phyloP scores from a whole-genome alignment of 495 filamentous ascomycete species.

The Aspergillus ellipticus region DNA sequence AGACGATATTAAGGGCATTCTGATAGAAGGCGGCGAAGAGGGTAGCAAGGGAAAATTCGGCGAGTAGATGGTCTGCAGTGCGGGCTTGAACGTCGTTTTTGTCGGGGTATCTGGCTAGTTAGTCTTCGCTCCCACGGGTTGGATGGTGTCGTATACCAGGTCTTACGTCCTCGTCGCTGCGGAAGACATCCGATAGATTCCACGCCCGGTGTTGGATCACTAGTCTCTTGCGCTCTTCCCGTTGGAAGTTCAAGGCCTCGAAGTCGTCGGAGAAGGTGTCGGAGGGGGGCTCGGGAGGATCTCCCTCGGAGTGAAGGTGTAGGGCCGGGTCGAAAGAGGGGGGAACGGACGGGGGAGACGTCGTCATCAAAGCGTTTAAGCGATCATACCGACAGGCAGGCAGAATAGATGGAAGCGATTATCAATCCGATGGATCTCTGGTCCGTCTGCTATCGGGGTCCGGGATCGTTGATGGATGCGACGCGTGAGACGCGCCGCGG shows the following conservation, averaged over 20 bases:
- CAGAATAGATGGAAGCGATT: no score
- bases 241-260: slow-evolving; percentile 51
- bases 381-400: not conserved
- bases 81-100: slow-evolving; percentile 20
- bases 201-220: slow-evolving; percentile 64
- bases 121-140: not conserved
- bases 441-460: not conserved
- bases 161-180: slow-evolving; percentile 57
- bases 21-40: slow-evolving; percentile 33
- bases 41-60: slow-evolving; percentile 19
- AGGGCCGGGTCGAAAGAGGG: slow-evolving; percentile 40
- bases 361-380: slow-evolving; percentile 25
- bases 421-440: no score
- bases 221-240: slow-evolving; percentile 53
- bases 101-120: slow-evolving; percentile 39
- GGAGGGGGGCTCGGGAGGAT: slow-evolving; percentile 13
- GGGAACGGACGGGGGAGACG: slow-evolving; percentile 31
- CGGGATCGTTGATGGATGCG: slow-evolving; percentile 7
- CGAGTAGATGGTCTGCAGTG: slow-evolving; percentile 9
- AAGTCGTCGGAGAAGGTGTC: slow-evolving; percentile 57
- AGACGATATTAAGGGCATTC: slow-evolving; percentile 63
- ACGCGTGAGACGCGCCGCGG: slow-evolving; percentile 30
- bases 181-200: slow-evolving; percentile 56
- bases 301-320: not conserved
- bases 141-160: slow-evolving; percentile 28